A percentile compares a stretch with the other conserved stretches of the same genome.
phyloP scores from a whole-genome alignment of 2,329 filamentous ascomycete genomes.

The Sarocladium strictum region DNA sequence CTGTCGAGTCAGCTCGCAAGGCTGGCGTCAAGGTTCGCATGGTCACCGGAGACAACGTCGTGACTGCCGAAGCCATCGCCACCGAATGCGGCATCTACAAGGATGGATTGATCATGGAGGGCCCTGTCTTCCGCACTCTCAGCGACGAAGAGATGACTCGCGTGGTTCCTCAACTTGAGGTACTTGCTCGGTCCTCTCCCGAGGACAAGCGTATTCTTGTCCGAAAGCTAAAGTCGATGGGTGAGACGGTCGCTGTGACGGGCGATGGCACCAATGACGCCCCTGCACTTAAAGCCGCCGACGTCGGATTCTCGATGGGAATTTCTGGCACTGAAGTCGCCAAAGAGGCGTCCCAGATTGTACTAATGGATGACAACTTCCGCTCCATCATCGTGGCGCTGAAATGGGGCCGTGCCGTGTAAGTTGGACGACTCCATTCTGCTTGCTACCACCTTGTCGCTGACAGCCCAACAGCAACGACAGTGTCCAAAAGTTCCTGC shows the following conservation, averaged over 20 bases:
- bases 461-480: conserved; percentile 5
- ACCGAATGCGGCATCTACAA: conserved; percentile 34
- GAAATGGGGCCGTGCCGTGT: conserved; percentile 53
- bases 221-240: conserved; percentile 54
- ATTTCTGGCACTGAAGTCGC: conserved; percentile 56
- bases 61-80: conserved; percentile 39
- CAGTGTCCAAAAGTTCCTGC: conserved; percentile 6
- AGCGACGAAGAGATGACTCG: conserved; percentile 40
- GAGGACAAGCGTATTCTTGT: conserved; percentile 60
- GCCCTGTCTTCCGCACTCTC: conserved; percentile 47
- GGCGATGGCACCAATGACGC: conserved; percentile 59
- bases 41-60: conserved; percentile 45
- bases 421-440: neutral
- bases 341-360: conserved; percentile 57
- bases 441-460: neutral
- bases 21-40: conserved; percentile 64
- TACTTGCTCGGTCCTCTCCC: conserved; percentile 58
- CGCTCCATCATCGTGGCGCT: conserved; percentile 55
- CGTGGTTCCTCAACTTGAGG: conserved; percentile 54
- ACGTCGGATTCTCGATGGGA: conserved; percentile 59
- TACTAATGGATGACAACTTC: conserved; percentile 59
- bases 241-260: conserved; percentile 56
- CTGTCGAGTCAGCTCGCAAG: conserved; percentile 55
- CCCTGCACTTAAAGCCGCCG: conserved; percentile 54
- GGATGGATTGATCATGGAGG: conserved; percentile 61